Evolutionary conservation across 805 yeast species (phyloP).

Genomic region (Pichia insulana): DNA sequence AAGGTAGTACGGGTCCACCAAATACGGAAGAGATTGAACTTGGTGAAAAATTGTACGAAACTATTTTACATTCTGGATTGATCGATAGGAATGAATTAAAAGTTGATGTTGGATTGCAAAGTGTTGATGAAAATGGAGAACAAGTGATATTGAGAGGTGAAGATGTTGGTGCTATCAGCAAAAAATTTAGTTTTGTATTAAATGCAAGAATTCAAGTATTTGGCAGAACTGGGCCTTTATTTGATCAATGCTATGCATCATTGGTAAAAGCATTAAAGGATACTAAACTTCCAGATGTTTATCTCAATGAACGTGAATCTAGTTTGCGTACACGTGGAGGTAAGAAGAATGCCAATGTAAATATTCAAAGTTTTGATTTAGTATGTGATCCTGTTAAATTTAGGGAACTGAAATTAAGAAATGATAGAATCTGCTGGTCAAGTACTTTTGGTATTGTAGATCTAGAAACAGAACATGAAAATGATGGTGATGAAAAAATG

Average conservation of each 20-base stretch:
- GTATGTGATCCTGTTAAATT: constrained; percentile 44
- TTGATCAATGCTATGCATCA: constrained; percentile 68
- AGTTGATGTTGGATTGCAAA: constrained; percentile 44
- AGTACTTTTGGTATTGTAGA: constrained; percentile 55
- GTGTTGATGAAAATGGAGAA: constrained; percentile 42
- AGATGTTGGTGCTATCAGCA: constrained; percentile 30
- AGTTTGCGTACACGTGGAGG: constrained; percentile 10
- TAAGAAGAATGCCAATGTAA: constrained; percentile 28
- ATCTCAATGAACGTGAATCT: constrained; percentile 49
- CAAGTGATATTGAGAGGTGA: constrained; percentile 39
- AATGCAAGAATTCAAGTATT: constrained; percentile 70
- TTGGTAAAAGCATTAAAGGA: constrained; percentile 52
- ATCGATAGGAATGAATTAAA: constrained; percentile 43
- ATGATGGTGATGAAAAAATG: constrained; percentile 24
- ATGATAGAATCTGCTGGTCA: constrained; percentile 33
- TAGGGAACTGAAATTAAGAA: constrained; percentile 32
- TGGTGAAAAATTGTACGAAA: constrained; percentile 57
- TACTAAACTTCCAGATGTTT: constrained; percentile 58
- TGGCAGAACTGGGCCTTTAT: constrained; percentile 73
- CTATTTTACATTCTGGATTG: constrained; percentile 48
- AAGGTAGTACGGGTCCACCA: constrained; percentile 75
- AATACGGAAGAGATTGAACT: constrained; percentile 77
- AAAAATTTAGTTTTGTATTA: constrained; percentile 48
- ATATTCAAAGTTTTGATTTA: constrained; percentile 40
- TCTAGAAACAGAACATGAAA: constrained; percentile 23